phyloP scores from a whole-genome alignment of 1,139 yeast genomes.

The Candida freyschussii region DNA sequence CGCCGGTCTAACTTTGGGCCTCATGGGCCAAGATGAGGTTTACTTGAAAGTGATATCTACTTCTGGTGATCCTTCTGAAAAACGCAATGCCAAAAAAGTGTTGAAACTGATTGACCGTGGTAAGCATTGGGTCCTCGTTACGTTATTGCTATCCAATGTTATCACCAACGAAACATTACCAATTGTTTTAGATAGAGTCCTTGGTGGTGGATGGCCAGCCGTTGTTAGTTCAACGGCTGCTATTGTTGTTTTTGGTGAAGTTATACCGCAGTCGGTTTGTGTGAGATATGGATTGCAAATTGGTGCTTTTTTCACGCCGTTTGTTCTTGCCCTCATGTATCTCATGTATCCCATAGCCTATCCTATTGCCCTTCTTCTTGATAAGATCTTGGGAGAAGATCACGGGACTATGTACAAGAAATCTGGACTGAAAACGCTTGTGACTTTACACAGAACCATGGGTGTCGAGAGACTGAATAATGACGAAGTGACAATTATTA shows the following conservation, averaged over 20 bases:
- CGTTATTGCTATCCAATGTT: constrained; percentile 78
- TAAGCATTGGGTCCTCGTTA: constrained; percentile 97
- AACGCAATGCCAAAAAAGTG: constrained; percentile 69
- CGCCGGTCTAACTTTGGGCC: constrained; percentile 90
- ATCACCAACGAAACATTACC: constrained; percentile 95
- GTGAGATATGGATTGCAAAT: constrained; percentile 90
- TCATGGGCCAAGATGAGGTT: constrained; percentile 98
- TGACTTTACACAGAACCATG: constrained; percentile 89
- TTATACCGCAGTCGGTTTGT: constrained; percentile 90
- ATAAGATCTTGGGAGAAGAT: constrained; percentile 84
- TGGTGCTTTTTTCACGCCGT: constrained; percentile 89
- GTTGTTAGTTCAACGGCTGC: constrained; percentile 88
- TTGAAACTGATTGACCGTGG: constrained; percentile 71
- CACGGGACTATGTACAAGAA: constrained; percentile 94
- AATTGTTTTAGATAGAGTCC: constrained; percentile 82
- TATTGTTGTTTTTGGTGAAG: constrained; percentile 93
- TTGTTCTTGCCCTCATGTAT: constrained; percentile 81
- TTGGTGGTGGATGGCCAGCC: constrained; percentile 98
- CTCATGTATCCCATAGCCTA: constrained; percentile 88
- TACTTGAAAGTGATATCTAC: constrained; percentile 62
- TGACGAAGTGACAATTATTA: constrained; percentile 94
- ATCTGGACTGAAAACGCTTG: constrained; percentile 89
- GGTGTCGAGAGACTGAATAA: constrained; percentile 90
- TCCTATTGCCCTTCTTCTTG: constrained; percentile 81
- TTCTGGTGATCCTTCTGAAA: constrained; percentile 52